Evolutionary conservation across 2,329 filamentous ascomycete species (phyloP).

Genomic region (Phialocephala subalpina): DNA sequence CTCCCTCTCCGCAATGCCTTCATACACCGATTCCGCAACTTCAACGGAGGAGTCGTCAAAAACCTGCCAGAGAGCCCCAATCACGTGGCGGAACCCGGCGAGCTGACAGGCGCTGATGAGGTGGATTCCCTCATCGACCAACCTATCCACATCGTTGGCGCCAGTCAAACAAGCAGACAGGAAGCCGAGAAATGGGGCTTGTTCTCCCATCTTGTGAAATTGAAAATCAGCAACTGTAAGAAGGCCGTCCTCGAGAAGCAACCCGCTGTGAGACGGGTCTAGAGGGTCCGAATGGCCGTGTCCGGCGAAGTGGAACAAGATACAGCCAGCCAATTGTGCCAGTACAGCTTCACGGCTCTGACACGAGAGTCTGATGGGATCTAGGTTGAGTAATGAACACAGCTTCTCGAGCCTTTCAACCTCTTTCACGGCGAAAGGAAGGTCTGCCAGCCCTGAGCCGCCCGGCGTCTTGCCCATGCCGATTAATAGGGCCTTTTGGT

Average conservation of each 20-base stretch:
- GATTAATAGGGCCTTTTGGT: slow-evolving; percentile 42
- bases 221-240: slow-evolving; percentile 37
- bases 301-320: slow-evolving; percentile 53
- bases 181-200: slow-evolving; percentile 46
- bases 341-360: slow-evolving; percentile 38
- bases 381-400: slow-evolving; percentile 12
- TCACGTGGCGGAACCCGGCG: slow-evolving; percentile 50
- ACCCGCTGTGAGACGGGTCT: slow-evolving; percentile 44
- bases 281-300: slow-evolving; percentile 43
- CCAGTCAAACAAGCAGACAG: slow-evolving; percentile 50
- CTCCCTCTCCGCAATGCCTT: slow-evolving; percentile 11
- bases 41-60: slow-evolving; percentile 45
- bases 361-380: background rate
- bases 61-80: slow-evolving; percentile 52
- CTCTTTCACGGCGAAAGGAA: slow-evolving; percentile 35
- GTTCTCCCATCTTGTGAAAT: slow-evolving; percentile 1
- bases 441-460: background rate
- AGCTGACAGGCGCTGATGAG: slow-evolving; percentile 49
- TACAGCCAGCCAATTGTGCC: slow-evolving; percentile 35
- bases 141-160: slow-evolving; percentile 27
- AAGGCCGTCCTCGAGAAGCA: slow-evolving; percentile 43
- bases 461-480: slow-evolving; percentile 42
- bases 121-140: slow-evolving; percentile 50
- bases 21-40: slow-evolving; percentile 42
- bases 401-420: slow-evolving; percentile 27